Evolutionary conservation across 495 filamentous ascomycete genomes (phyloP).

Genomic region (Platismatia glauca): DNA sequence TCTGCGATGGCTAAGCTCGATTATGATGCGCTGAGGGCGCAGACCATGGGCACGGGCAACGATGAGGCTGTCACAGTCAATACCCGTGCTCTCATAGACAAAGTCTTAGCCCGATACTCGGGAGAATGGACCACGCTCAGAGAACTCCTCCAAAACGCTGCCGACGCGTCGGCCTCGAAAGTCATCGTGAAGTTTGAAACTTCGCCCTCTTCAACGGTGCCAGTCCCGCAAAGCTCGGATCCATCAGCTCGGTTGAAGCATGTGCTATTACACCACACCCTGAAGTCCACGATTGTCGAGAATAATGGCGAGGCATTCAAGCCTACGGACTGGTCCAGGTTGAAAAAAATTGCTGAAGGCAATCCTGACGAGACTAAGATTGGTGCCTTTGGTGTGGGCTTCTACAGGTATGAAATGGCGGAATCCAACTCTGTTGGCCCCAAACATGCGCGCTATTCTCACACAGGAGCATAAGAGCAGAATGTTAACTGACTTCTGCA

Average conservation of each 20-base stretch:
- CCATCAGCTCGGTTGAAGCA: conserved; percentile 69
- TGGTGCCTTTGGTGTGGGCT: conserved; percentile 95
- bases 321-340: conserved; percentile 78
- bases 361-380: conserved; percentile 99
- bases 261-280: conserved; percentile 69
- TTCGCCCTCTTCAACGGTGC: conserved; percentile 64
- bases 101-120: conserved; percentile 89
- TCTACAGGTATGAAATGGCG: conserved; percentile 54
- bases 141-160: conserved; percentile 96
- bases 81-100: conserved; percentile 92
- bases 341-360: conserved; percentile 96
- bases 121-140: conserved; percentile 82
- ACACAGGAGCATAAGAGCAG: too few species aligned
- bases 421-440: too few species aligned
- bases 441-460: too few species aligned
- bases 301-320: conserved; percentile 84
- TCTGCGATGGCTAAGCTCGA: conserved; percentile 58
- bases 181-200: conserved; percentile 90
- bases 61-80: conserved; percentile 99
- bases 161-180: conserved; percentile 82
- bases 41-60: conserved; percentile 73
- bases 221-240: conserved; percentile 58
- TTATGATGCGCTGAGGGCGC: conserved; percentile 73
- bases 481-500: too few species aligned
- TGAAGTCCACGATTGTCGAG: conserved; percentile 72